Evolutionary conservation across 257 asterid species (phyloP).

Genomic region (Sherardia arvensis): DNA sequence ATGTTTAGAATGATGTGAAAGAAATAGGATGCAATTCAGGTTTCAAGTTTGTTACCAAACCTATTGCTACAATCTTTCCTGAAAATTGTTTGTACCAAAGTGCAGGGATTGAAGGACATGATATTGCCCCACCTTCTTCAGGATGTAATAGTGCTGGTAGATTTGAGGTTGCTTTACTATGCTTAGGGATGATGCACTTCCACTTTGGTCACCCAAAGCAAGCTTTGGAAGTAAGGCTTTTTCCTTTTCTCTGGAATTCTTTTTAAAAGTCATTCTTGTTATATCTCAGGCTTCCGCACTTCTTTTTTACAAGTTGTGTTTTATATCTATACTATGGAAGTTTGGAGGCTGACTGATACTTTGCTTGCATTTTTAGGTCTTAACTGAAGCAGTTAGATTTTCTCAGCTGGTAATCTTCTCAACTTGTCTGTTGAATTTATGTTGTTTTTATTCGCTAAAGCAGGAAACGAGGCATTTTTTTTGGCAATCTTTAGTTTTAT

Average conservation of each 20-base stretch:
- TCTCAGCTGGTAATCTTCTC: conserved; percentile 73
- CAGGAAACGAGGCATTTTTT: no score
- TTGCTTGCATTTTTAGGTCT: conserved; percentile 46
- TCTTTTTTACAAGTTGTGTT: no score
- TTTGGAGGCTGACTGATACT: conserved; percentile 11
- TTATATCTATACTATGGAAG: background rate
- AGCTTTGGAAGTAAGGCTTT: conserved; percentile 73
- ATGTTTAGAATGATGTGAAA: background rate
- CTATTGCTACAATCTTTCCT: conserved; percentile 19
- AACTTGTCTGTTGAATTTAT: background rate
- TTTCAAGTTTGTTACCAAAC: background rate
- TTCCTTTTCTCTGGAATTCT: background rate
- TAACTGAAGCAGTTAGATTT: conserved; percentile 91
- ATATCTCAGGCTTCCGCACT: conserved; percentile 10
- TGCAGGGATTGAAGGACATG: conserved; percentile 99
- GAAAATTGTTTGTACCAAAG: conserved; percentile 47
- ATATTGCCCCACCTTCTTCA: conserved; percentile 52
- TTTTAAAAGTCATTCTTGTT: conserved; percentile 3
- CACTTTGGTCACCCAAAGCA: conserved; percentile 87
- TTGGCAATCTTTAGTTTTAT: background rate
- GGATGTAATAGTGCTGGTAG: conserved; percentile 62
- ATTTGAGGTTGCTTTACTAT: conserved; percentile 80
- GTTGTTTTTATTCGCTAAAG: background rate
- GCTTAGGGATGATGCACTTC: conserved; percentile 96
- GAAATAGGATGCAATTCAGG: background rate